Conservation (phyloP, 495 filamentous ascomycete genomes). For the Platismatia glauca region DNA sequence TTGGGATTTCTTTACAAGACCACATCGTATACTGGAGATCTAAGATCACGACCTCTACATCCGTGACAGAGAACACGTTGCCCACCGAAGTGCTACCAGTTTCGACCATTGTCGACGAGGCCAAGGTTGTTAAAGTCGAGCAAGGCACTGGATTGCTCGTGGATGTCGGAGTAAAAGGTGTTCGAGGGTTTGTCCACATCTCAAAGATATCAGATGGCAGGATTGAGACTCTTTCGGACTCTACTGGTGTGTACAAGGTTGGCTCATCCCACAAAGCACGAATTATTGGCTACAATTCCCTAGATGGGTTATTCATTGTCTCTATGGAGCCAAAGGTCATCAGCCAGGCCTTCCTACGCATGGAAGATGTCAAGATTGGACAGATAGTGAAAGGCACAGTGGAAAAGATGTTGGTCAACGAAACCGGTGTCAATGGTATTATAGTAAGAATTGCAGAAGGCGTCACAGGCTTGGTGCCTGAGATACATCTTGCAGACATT, state of each 20-base stretch:
- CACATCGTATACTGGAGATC: conserved; percentile 63
- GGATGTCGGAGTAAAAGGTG: conserved; percentile 61
- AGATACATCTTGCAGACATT: conserved; percentile 81
- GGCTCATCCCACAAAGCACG: conserved; percentile 71
- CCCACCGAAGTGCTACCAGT: conserved; percentile 54
- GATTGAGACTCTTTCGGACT: conserved; percentile 66
- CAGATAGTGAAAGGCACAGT: conserved; percentile 74
- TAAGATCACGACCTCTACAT: conserved; percentile 29
- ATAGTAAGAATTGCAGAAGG: conserved; percentile 77
- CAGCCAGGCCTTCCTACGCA: conserved; percentile 76
- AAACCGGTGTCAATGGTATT: conserved; percentile 63
- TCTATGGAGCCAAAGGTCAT: conserved; percentile 74
- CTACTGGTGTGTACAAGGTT: conserved; percentile 65
- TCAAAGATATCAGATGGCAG: conserved; percentile 81
- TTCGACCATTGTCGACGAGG: conserved; percentile 65
- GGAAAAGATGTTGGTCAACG: conserved; percentile 70
- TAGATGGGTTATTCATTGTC: conserved; percentile 80
- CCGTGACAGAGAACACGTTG: conserved; percentile 31
- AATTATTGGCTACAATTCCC: conserved; percentile 71
- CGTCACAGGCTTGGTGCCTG: conserved; percentile 76
- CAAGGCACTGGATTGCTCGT: conserved; percentile 70
- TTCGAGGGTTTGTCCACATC: conserved; percentile 86
- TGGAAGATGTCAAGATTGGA: conserved; percentile 81
- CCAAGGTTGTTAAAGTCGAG: conserved; percentile 68
- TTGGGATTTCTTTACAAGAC: conserved; percentile 77